Evolutionary conservation across 441 rosid species (phyloP).

Genomic region (Brassica balearica): DNA sequence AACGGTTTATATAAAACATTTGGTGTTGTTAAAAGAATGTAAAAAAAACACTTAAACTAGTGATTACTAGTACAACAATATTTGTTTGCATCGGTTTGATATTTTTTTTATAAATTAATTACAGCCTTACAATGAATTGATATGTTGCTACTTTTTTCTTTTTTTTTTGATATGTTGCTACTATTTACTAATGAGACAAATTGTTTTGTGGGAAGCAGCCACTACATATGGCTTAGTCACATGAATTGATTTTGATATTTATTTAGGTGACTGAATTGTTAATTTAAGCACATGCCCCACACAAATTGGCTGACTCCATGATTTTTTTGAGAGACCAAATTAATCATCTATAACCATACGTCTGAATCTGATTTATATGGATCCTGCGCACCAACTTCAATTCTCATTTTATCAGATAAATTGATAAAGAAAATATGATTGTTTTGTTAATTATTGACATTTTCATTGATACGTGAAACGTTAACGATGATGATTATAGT

Average conservation of each 20-base stretch:
- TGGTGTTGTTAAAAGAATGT: too few relatives aligned
- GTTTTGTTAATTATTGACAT: not conserved
- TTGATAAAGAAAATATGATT: not conserved
- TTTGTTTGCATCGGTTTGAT: not conserved
- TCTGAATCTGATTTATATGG: not conserved
- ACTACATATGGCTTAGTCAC: not conserved
- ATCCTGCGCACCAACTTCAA: not conserved
- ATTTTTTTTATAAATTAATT: too few relatives aligned
- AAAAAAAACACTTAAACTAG: not conserved
- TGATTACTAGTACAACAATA: not conserved
- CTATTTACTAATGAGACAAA: not conserved
- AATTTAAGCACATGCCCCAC: not conserved
- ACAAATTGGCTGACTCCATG: not conserved
- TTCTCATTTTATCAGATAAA: not conserved
- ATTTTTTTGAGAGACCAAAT: not conserved
- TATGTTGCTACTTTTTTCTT: not conserved
- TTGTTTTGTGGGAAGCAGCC: not conserved
- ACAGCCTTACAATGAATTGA: not conserved
- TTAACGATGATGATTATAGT: conserved; percentile 17
- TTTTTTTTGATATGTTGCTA: too few relatives aligned
- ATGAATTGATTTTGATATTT: not conserved
- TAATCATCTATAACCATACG: not conserved
- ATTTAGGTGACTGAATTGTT: not conserved
- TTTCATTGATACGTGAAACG: conserved; percentile 8
- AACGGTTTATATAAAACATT: not conserved